Conservation (phyloP, 2,329 filamentous ascomycete species). For the Neofusicoccum parvum region DNA sequence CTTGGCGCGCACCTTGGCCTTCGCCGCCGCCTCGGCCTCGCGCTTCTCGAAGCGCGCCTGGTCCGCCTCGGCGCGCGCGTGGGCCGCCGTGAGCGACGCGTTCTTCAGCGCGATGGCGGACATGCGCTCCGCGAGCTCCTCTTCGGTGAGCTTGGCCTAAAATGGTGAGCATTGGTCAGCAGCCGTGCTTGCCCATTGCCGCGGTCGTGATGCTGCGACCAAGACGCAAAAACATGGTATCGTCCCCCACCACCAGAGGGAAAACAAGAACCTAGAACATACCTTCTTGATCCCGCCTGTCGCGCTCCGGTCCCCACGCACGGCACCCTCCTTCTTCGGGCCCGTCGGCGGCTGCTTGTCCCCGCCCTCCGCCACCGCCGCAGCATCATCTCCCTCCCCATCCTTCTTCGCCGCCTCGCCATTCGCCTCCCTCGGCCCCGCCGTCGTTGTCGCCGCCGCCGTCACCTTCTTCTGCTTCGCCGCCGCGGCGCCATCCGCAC, state of each 20-base stretch:
- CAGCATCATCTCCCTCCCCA: constrained; percentile 27
- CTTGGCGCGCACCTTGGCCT: constrained; percentile 46
- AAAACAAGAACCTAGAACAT: constrained; percentile 12
- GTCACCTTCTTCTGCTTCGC: neutral
- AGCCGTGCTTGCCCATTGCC: no score
- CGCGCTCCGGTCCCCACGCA: constrained; percentile 56
- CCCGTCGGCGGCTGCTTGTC: constrained; percentile 22
- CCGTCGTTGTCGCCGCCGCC: constrained; percentile 22
- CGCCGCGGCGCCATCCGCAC: neutral
- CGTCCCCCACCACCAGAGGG: no score
- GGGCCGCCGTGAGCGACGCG: constrained; percentile 59
- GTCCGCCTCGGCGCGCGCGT: constrained; percentile 69
- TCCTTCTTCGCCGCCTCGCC: constrained; percentile 24
- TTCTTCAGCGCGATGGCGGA: constrained; percentile 64
- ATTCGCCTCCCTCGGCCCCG: constrained; percentile 25
- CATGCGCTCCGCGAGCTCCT: constrained; percentile 63
- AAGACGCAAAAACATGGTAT: no score
- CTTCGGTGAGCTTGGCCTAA: constrained; percentile 65
- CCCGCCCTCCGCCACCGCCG: constrained; percentile 26
- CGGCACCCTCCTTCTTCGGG: constrained; percentile 38
- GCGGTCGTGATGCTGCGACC: no score
- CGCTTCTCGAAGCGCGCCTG: constrained; percentile 64
- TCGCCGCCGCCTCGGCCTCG: constrained; percentile 61
- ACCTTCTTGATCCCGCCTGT: constrained; percentile 56
- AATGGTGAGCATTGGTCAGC: constrained; percentile 6